A percentile compares a stretch with the other conserved stretches of the same genome.
Conservation (phyloP, 768 basidiomycete genomes). For the Russula vinacea region DNA sequence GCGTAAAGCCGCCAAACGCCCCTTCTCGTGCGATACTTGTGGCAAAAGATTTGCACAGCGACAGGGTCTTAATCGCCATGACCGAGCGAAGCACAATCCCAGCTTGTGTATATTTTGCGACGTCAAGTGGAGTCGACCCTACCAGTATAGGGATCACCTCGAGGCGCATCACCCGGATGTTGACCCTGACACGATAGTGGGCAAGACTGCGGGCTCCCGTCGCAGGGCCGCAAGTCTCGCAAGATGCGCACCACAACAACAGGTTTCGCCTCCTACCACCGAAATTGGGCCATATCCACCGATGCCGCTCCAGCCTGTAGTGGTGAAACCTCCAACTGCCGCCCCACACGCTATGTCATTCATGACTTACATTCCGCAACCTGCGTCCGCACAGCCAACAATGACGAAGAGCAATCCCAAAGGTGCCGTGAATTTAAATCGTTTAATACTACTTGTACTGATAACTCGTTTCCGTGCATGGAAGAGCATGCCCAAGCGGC, state of each 20-base stretch:
- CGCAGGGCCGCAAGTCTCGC: neutral
- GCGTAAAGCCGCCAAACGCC: neutral
- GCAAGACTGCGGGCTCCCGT: neutral
- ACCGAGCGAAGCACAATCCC: neutral
- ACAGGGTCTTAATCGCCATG: slow-evolving; percentile 5
- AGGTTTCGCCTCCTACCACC: neutral
- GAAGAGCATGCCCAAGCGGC: neutral
- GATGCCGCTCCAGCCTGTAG: neutral
- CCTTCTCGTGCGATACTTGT: neutral
- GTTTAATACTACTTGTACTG: neutral
- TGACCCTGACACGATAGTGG: neutral
- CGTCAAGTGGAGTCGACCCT: neutral
- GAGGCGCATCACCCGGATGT: neutral
- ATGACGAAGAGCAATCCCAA: neutral
- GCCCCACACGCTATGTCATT: neutral
- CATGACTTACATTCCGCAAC: too few relatives aligned
- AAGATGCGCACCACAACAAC: neutral
- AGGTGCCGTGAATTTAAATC: neutral
- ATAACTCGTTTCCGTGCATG: neutral
- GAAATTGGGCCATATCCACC: neutral
- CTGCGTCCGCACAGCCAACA: neutral
- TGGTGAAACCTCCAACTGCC: neutral
- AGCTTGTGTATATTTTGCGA: neutral
- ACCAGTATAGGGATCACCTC: neutral
- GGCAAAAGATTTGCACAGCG: neutral